Evolutionary conservation across 164 flowering plant species (phyloP), one percentile per base, ranked within the genome.

Genomic region (Buxus sempervirens): DNA sequence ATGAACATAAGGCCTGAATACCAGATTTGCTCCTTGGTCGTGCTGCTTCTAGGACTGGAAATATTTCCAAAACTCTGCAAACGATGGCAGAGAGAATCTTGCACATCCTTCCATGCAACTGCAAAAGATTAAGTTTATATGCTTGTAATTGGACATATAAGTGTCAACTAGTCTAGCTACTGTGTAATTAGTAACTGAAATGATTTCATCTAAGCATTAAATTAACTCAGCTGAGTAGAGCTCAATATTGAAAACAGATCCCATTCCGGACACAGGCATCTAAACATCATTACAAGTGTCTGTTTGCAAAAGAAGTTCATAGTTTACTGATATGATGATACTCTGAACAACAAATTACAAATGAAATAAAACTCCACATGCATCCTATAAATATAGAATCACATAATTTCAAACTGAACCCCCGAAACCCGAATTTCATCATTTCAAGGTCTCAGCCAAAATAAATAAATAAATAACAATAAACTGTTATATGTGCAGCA

Each of bases 51-150:
- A 96, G 72, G 18, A 78, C 85, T 25, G 99, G 99, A 72, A 96
- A 96, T 60, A 96, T 81, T 27, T 74, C 82, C 75, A 91, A 54
- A 48, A 93, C 79, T 83, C 82, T 90, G 76, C 91, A 84, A 82
- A 91, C 89, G 62, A 87, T 79, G 42, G 76, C 67, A 59, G 93
- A 88, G 4, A 96, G 85, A 42, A 71, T 65, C 81, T 79, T 88
- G 80, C 96, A 96, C 97, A 96, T 85, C 51, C 79, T 89, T 67
- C 95, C 90, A 84, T 96, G 99, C 73, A 96, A 77, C 99, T 96
- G 88, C 83, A 82, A 58, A 9, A 54, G 13, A 75, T 14, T 5
- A 27, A 16, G 26, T 15, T 45, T 58, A 58, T 15, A 5, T 15
- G 38, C 38, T 27, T 55, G 58, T 21, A 55, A 55, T 25, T 55